These are phyloP conservation scores for Nemania diffusa DNA, from an alignment of 2,329 filamentous ascomycete genomes.

Conservation along the genomic window DNA sequence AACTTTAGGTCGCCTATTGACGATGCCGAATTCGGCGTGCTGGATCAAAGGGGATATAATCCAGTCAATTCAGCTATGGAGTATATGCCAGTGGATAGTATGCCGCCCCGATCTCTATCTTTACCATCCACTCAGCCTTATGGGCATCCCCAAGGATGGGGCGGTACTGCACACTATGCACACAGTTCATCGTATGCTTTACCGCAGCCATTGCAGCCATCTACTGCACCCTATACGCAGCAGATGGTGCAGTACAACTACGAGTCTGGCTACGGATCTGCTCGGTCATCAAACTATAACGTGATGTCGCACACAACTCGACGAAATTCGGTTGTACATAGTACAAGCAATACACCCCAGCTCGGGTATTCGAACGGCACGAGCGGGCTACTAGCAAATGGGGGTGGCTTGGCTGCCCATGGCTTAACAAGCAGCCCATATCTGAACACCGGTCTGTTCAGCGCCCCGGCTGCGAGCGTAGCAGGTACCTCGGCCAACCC, in stretches of 20 bases:
- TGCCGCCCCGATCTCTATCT: constrained; percentile 36
- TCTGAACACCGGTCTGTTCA: constrained; percentile 32
- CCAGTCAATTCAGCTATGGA: too few species aligned
- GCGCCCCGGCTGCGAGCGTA: constrained; percentile 26
- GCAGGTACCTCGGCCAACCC: constrained; percentile 14
- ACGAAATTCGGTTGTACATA: constrained; percentile 34
- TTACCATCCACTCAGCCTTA: constrained; percentile 30
- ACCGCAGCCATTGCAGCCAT: constrained; percentile 26
- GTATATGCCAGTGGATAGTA: constrained; percentile 21
- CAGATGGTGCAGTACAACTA: constrained; percentile 24
- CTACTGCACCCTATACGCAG: constrained; percentile 1
- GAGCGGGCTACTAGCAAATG: constrained; percentile 29
- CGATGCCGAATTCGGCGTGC: constrained; percentile 51
- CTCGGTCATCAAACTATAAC: constrained; percentile 15
- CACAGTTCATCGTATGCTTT: constrained; percentile 25
- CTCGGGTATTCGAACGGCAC: constrained; percentile 34
- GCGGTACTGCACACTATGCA: constrained; percentile 4
- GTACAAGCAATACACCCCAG: constrained; percentile 24
- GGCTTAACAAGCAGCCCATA: constrained; percentile 29
- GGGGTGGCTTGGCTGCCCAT: constrained; percentile 24
- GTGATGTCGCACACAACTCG: constrained; percentile 8
- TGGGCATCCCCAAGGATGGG: constrained; percentile 24
- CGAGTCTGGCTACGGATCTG: constrained; percentile 24
- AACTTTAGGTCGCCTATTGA: constrained; percentile 75
- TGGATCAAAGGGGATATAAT: constrained; percentile 7